These are phyloP conservation scores for Claviceps sp. DNA, from an alignment of 2,329 filamentous ascomycete genomes.

Conservation along the genomic window DNA sequence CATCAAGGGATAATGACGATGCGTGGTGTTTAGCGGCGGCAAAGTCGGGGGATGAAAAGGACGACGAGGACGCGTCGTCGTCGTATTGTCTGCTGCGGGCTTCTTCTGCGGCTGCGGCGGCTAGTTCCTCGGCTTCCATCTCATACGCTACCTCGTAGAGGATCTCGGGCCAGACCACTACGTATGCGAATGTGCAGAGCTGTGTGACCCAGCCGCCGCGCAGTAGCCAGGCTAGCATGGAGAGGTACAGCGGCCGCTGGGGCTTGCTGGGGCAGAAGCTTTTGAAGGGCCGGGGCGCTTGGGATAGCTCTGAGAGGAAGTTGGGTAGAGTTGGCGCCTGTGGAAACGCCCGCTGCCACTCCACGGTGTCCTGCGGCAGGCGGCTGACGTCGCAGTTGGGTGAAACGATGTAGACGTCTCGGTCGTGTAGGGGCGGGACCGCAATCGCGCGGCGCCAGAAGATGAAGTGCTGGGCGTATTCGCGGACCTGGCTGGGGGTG, in stretches of 20 bases:
- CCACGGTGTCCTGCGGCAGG: constrained; percentile 52
- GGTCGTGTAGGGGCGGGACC: constrained; percentile 77
- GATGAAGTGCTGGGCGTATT: constrained; percentile 83
- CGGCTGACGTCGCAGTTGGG: constrained; percentile 72
- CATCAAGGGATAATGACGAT: too few species aligned
- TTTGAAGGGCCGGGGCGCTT: constrained; percentile 70
- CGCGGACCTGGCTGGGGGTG: constrained; percentile 66
- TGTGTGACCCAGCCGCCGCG: constrained; percentile 89
- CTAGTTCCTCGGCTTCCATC: constrained; percentile 52
- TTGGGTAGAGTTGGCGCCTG: constrained; percentile 71
- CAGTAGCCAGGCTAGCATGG: constrained; percentile 87
- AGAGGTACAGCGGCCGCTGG: constrained; percentile 75
- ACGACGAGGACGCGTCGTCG: background rate
- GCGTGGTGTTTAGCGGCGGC: background rate
- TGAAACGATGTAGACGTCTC: constrained; percentile 83
- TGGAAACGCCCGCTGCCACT: constrained; percentile 69
- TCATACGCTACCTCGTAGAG: constrained; percentile 66
- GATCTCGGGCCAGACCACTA: constrained; percentile 71
- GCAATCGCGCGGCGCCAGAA: constrained; percentile 91
- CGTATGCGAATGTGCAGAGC: constrained; percentile 79
- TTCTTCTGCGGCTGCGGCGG: constrained; percentile 16
- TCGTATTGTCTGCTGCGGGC: constrained; percentile 5
- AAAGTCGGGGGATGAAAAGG: background rate
- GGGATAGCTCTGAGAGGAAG: constrained; percentile 74
- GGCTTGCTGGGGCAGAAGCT: constrained; percentile 74